Evolutionary conservation across 148 eudicot species (phyloP).

Genomic region (Cornus kousa): DNA sequence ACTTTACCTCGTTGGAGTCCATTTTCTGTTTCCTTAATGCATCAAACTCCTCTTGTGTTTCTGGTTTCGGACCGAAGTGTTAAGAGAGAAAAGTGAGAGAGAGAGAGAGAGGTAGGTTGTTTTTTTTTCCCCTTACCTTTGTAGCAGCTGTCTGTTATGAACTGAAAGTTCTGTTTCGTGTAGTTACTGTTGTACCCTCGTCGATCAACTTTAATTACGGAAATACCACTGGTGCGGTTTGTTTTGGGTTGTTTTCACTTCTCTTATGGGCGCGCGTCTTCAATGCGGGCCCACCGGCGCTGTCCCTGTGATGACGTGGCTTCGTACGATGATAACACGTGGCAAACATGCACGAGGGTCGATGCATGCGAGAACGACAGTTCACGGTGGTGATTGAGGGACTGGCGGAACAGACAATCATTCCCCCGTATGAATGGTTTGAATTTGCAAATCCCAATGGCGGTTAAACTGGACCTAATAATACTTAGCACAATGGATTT

Average conservation of each 20-base stretch:
- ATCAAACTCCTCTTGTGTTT: slow-evolving; percentile 10
- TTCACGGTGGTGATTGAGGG: not conserved
- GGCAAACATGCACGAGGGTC: slow-evolving; percentile 12
- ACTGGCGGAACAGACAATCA: not conserved
- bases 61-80: slow-evolving; percentile 4
- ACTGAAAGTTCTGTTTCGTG: slow-evolving; percentile 39
- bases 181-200: slow-evolving; percentile 27
- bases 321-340: not conserved
- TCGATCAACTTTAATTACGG: slow-evolving; percentile 8
- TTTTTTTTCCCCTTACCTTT: slow-evolving; percentile 20
- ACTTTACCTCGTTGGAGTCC: slow-evolving; percentile 36
- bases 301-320: not conserved
- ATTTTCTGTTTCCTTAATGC: slow-evolving; percentile 13
- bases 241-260: slow-evolving; percentile 3
- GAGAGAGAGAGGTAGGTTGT: slow-evolving; percentile 17
- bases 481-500: no score
- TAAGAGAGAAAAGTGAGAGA: not conserved
- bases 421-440: not conserved
- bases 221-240: slow-evolving; percentile 21
- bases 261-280: slow-evolving; percentile 22
- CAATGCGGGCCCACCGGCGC: slow-evolving; percentile 5
- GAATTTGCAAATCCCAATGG: no score
- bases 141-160: slow-evolving; percentile 68
- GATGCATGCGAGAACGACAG: not conserved
- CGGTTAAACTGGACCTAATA: no score